Conservation (phyloP, 306 rosid species). For the Neltuma alba region DNA sequence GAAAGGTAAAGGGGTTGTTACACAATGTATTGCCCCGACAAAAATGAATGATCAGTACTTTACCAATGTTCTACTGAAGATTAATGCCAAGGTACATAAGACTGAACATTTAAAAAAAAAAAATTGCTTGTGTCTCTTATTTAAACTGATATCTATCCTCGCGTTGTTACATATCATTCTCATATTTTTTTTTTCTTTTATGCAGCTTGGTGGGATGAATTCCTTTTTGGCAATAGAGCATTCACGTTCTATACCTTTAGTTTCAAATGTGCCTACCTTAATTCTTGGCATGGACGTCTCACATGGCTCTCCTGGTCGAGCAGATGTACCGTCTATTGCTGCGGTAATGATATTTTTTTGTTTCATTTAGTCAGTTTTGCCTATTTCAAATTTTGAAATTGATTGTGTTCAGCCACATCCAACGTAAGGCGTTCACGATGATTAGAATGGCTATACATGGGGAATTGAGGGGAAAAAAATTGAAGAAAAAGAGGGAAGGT, state of each 20-base stretch:
- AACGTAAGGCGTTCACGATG: not conserved
- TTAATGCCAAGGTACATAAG: conserved; percentile 54
- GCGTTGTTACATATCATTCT: not conserved
- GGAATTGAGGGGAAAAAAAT: no score
- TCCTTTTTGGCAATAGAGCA: conserved; percentile 35
- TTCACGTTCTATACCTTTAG: conserved; percentile 30
- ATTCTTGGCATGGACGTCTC: conserved; percentile 97
- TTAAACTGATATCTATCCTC: not conserved
- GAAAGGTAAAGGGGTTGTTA: conserved; percentile 34
- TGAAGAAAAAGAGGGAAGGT: no score
- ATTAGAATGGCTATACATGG: no score
- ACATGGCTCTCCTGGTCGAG: conserved; percentile 92
- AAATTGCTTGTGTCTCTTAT: not conserved
- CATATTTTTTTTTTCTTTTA: not conserved
- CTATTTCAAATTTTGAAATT: not conserved
- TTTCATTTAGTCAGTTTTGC: conserved; percentile 25
- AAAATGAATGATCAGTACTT: conserved; percentile 49
- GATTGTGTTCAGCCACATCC: not conserved
- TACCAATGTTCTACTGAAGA: conserved; percentile 52
- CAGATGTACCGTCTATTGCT: conserved; percentile 90
- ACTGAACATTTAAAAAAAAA: not conserved
- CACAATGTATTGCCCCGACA: conserved; percentile 55
- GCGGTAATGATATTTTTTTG: conserved; percentile 53
- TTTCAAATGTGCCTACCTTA: conserved; percentile 49
- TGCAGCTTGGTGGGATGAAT: conserved; percentile 58